These are phyloP conservation scores for Boletus huronensis DNA, from an alignment of 768 basidiomycete species.

Conservation along the genomic window DNA sequence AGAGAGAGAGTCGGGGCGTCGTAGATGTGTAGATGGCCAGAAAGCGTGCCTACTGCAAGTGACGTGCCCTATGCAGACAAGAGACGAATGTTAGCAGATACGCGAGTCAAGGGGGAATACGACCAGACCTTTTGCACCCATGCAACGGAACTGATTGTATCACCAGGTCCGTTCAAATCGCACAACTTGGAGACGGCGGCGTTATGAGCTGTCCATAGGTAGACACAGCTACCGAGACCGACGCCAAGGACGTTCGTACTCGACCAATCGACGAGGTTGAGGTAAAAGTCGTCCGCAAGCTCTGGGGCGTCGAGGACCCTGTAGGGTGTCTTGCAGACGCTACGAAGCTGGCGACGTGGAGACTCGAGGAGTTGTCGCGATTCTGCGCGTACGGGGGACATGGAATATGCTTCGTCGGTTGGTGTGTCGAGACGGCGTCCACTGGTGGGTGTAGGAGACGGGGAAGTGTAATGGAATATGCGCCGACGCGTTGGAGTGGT, in stretches of 20 bases:
- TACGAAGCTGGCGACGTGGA: constrained; percentile 75
- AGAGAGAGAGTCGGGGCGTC: constrained; percentile 76
- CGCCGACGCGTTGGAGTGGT: constrained; percentile 51
- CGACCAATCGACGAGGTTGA: constrained; percentile 97
- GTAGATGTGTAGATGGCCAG: constrained; percentile 88
- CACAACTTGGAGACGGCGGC: constrained; percentile 90
- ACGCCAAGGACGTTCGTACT: constrained; percentile 94
- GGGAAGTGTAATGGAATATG: constrained; percentile 66
- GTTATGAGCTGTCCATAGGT: constrained; percentile 95
- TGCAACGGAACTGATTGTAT: constrained; percentile 81
- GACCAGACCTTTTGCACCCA: constrained; percentile 80
- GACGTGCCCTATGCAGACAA: constrained; percentile 58
- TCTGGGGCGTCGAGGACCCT: constrained; percentile 96
- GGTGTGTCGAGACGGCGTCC: constrained; percentile 70
- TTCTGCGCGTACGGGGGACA: constrained; percentile 84
- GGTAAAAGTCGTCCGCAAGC: constrained; percentile 96
- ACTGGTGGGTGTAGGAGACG: constrained; percentile 48
- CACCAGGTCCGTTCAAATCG: constrained; percentile 61
- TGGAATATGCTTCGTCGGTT: constrained; percentile 83
- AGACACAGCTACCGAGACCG: constrained; percentile 87
- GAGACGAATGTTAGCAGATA: neutral
- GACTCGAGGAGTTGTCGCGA: constrained; percentile 80
- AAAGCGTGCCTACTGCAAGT: constrained; percentile 90
- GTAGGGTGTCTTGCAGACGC: constrained; percentile 92
- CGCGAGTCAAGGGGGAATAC: neutral